Conservation (phyloP, 495 filamentous ascomycete species). For the Staphylotrichum longicolle region DNA sequence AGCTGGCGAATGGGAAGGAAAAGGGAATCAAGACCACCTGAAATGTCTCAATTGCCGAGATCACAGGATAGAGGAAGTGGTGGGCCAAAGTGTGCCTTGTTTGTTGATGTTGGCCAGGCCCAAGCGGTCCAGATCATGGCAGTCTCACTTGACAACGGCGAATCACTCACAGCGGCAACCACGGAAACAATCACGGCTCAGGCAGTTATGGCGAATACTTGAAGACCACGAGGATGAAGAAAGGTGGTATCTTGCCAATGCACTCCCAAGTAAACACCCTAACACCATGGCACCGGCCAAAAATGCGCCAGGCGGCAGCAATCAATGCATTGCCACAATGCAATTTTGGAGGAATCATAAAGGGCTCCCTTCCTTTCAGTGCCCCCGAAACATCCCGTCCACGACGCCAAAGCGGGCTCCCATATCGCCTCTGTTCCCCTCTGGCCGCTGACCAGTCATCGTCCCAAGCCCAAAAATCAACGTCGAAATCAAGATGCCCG, state of each 20-base stretch:
- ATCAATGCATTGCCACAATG: slow-evolving; percentile 17
- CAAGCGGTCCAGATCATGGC: not conserved
- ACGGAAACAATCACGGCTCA: not conserved
- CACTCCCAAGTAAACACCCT: slow-evolving; percentile 14
- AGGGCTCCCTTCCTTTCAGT: slow-evolving; percentile 5
- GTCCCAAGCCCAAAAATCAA: slow-evolving; percentile 17
- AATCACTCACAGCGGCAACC: not conserved
- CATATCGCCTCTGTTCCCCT: too few species aligned
- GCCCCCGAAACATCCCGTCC: slow-evolving; percentile 6
- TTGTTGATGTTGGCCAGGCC: not conserved
- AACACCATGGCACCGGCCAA: slow-evolving; percentile 17
- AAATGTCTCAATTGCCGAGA: slow-evolving; percentile 12
- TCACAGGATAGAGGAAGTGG: not conserved
- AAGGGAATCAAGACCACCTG: not conserved
- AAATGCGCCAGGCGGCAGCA: slow-evolving; percentile 11
- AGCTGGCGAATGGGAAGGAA: not conserved
- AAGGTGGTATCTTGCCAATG: slow-evolving; percentile 13
- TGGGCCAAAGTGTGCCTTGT: not conserved
- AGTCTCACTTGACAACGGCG: too few species aligned
- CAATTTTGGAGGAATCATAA: slow-evolving; percentile 8
- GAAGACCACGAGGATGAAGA: not conserved
- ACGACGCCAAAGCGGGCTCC: slow-evolving; percentile 6
- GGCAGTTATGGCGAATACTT: not conserved
- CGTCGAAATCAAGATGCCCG: slow-evolving; percentile 16
- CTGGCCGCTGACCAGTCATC: not conserved